Evolutionary conservation across 805 yeast species (phyloP).

Genomic region (Candida lessepsii): DNA sequence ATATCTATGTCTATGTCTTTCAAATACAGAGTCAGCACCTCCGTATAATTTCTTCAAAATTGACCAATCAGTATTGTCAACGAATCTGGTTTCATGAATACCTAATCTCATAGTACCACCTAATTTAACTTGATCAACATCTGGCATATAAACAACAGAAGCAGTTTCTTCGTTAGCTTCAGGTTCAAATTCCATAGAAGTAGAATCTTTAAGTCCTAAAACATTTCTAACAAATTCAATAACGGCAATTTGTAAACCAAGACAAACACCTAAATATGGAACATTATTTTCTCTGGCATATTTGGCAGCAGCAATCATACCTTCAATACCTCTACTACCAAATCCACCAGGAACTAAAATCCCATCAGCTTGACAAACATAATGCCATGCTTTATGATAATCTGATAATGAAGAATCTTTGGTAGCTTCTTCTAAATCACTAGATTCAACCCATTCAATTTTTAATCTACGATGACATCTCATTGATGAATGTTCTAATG

Average conservation of each 20-base stretch:
- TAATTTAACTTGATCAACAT: constrained; percentile 88
- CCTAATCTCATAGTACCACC: constrained; percentile 99
- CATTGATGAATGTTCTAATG: constrained; percentile 95
- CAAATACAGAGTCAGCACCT: constrained; percentile 62
- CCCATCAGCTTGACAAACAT: constrained; percentile 91
- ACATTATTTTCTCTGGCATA: constrained; percentile 96
- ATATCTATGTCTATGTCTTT: constrained; percentile 98
- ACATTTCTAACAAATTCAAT: constrained; percentile 88
- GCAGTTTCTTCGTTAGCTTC: constrained; percentile 60
- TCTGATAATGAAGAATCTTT: constrained; percentile 63
- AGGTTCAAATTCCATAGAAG: constrained; percentile 79
- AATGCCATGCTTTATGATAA: constrained; percentile 95
- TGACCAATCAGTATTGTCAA: constrained; percentile 61
- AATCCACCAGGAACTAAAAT: constrained; percentile 98
- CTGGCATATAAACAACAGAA: constrained; percentile 96
- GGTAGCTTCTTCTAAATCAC: constrained; percentile 77
- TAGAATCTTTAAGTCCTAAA: constrained; percentile 64
- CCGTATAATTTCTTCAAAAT: constrained; percentile 79
- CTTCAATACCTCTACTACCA: constrained; percentile 96
- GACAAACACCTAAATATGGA: constrained; percentile 95
- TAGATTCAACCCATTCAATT: constrained; percentile 95
- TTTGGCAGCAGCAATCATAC: constrained; percentile 94
- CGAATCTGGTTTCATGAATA: constrained; percentile 83
- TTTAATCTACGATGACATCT: constrained; percentile 78
- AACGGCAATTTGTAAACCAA: constrained; percentile 96